phyloP scores from a whole-genome alignment of 2,329 filamentous ascomycete species.

The Elsinoe ampelina region DNA sequence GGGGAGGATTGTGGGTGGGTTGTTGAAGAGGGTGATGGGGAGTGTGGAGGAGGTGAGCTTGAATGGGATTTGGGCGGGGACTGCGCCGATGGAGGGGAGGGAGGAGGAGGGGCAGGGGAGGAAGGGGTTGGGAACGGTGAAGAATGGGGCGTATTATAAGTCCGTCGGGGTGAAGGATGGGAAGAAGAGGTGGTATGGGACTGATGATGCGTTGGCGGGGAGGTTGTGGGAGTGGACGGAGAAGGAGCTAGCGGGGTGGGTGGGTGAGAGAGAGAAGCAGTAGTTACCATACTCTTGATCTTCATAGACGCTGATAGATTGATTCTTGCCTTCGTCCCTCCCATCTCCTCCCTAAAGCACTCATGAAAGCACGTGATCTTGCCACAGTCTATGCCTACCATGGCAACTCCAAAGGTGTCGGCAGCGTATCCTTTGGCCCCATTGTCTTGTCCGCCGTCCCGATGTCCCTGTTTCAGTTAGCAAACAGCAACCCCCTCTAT shows the following conservation, averaged over 20 bases:
- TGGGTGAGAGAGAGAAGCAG: neutral
- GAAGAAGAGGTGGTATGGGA: constrained; percentile 12
- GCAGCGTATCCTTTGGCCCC: constrained; percentile 45
- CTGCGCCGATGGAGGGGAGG: constrained; percentile 7
- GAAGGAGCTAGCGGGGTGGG: constrained; percentile 19
- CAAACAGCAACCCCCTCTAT: neutral
- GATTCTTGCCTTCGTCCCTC: neutral
- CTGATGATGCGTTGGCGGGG: constrained; percentile 18
- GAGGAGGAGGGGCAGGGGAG: neutral
- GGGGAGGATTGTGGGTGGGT: constrained; percentile 17
- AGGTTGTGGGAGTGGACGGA: constrained; percentile 26
- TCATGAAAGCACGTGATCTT: too few species aligned
- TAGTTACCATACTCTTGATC: neutral
- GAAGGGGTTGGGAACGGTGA: constrained; percentile 14
- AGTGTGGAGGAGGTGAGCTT: constrained; percentile 18
- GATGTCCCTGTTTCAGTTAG: constrained; percentile 47
- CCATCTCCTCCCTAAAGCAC: neutral
- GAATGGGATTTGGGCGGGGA: constrained; percentile 23
- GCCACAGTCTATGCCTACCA: constrained; percentile 38
- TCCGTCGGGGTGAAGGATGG: constrained; percentile 18
- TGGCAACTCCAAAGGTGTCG: constrained; percentile 57
- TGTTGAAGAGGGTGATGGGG: constrained; percentile 13
- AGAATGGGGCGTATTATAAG: constrained; percentile 23
- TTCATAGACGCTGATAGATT: neutral
- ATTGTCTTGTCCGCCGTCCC: constrained; percentile 57